Evolutionary conservation across 371 early-diverging fungal species (phyloP).

Genomic region (Mortierella sp.): DNA sequence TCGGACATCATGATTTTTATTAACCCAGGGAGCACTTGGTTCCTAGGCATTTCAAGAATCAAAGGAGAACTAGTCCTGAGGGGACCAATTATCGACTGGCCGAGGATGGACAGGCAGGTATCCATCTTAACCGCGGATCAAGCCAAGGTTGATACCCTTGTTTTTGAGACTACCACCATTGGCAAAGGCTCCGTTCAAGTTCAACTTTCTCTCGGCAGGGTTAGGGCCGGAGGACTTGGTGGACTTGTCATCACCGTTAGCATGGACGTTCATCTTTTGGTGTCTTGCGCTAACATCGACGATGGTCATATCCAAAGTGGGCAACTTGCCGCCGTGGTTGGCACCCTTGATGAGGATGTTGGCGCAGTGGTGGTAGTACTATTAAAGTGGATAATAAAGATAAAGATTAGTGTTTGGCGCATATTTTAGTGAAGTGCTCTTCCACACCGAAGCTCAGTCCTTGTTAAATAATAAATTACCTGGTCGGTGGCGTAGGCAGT

Average conservation of each 20-base stretch:
- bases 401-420: no score
- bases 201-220: background rate
- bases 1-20: no score
- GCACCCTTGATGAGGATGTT: slow-evolving; percentile 10
- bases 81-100: background rate
- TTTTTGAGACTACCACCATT: slow-evolving; percentile 21
- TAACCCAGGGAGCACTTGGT: no score
- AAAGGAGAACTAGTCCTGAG: no score
- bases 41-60: background rate
- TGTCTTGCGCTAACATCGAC: slow-evolving; percentile 10
- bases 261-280: slow-evolving; percentile 9
- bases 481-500: slow-evolving; percentile 1
- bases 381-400: no score
- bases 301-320: slow-evolving; percentile 10
- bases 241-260: background rate
- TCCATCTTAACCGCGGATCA: background rate
- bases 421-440: no score
- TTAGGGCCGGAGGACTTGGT: slow-evolving; percentile 10
- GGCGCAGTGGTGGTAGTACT: slow-evolving; percentile 16
- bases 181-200: slow-evolving; percentile 21
- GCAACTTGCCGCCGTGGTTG: slow-evolving; percentile 21
- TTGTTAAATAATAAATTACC: no score
- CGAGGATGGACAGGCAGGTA: background rate
- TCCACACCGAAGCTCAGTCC: no score
- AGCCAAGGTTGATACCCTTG: slow-evolving; percentile 7